Conservation (phyloP, 2,329 filamentous ascomycete genomes). For the Bertia moriformis region DNA sequence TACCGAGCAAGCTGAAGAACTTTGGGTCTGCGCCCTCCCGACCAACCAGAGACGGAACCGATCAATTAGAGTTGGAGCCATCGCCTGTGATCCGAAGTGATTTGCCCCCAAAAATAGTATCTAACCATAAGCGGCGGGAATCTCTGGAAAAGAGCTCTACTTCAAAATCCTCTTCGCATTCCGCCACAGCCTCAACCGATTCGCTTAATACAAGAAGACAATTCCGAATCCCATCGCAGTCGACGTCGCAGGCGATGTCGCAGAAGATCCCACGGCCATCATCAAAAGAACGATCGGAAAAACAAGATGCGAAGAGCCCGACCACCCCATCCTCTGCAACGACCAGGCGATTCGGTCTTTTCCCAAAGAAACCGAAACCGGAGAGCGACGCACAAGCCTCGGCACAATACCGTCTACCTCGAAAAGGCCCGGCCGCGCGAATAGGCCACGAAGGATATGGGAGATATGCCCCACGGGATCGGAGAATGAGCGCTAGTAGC, state of each 20-base stretch:
- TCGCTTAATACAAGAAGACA: neutral
- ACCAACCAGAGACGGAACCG: neutral
- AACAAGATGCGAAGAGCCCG: neutral
- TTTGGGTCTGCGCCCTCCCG: neutral
- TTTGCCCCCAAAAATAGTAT: neutral
- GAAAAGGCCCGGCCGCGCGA: neutral
- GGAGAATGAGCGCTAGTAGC: conserved; percentile 23
- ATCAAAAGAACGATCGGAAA: neutral
- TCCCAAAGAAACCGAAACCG: neutral
- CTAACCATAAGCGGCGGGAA: neutral
- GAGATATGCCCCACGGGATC: conserved; percentile 25
- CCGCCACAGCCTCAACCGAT: neutral
- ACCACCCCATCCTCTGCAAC: neutral
- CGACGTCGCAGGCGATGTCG: neutral
- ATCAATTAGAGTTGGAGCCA: neutral
- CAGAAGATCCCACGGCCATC: neutral
- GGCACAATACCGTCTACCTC: neutral
- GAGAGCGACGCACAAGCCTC: neutral
- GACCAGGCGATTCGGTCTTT: neutral
- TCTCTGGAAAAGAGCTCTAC: neutral
- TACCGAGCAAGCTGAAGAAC: no score
- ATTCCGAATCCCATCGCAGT: neutral
- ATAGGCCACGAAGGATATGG: conserved; percentile 20
- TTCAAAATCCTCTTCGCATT: neutral
- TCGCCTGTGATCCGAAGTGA: neutral